Evolutionary conservation across 2,329 filamentous ascomycete genomes (phyloP).

Genomic region (Xylariaceae sp.): DNA sequence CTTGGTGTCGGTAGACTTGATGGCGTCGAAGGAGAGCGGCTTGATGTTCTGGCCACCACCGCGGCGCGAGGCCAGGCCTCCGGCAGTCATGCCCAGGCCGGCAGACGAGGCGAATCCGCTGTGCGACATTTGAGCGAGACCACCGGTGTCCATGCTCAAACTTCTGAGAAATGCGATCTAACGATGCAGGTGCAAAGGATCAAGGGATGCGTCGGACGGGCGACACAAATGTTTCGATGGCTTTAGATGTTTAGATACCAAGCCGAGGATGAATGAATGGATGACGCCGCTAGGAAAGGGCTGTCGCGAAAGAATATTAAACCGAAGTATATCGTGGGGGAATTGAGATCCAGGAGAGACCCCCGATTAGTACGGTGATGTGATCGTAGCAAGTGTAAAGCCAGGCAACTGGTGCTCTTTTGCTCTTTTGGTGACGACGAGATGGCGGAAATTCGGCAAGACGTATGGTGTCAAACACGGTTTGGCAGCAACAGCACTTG

Average conservation of each 20-base stretch:
- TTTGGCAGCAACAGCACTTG: conserved; percentile 24
- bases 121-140: conserved; percentile 99
- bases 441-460: conserved; percentile 16
- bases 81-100: conserved; percentile 70
- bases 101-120: conserved; percentile 69
- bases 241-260: conserved; percentile 23
- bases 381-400: conserved; percentile 11
- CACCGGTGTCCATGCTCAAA: conserved; percentile 81
- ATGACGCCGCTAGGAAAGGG: conserved; percentile 24
- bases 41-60: conserved; percentile 84
- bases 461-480: conserved; percentile 30
- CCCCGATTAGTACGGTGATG: conserved; percentile 22
- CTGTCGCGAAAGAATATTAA: conserved; percentile 27
- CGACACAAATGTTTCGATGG: conserved; percentile 5
- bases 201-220: conserved; percentile 1
- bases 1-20: conserved; percentile 64
- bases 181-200: not conserved
- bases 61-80: conserved; percentile 78
- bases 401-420: conserved; percentile 20
- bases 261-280: conserved; percentile 26
- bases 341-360: conserved; percentile 12
- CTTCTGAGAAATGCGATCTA: conserved; percentile 6
- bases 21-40: conserved; percentile 73
- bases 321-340: conserved; percentile 23
- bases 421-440: conserved; percentile 12